These are phyloP conservation scores for Hemisphaericaspora xylofermentans DNA, from an alignment of 1,139 yeast genomes.

Conservation along the genomic window DNA sequence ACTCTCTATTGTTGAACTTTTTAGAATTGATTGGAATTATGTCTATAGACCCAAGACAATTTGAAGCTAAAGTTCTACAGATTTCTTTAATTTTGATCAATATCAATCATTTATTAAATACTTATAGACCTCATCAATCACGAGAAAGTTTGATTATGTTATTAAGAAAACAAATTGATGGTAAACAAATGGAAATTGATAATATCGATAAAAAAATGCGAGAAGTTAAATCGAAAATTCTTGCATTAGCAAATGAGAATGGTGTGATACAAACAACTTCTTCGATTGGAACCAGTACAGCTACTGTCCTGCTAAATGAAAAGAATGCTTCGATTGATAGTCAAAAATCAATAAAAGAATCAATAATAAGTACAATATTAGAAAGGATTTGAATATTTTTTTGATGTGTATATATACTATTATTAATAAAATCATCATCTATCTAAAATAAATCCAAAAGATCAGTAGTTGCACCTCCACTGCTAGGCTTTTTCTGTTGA, in stretches of 20 bases:
- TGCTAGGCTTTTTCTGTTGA: slow-evolving; percentile 1
- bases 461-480: slow-evolving; percentile 38
- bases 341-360: slow-evolving; percentile 11
- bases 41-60: slow-evolving; percentile 64
- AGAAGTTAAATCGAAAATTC: slow-evolving; percentile 44
- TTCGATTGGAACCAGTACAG: neutral
- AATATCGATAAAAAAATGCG: slow-evolving; percentile 46
- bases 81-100: slow-evolving; percentile 74
- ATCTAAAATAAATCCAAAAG: slow-evolving; percentile 55
- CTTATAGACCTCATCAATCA: slow-evolving; percentile 87
- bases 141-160: slow-evolving; percentile 75
- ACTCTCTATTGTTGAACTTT: slow-evolving; percentile 68
- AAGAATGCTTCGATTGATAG: slow-evolving; percentile 10
- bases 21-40: slow-evolving; percentile 75
- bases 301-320: neutral
- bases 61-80: slow-evolving; percentile 66
- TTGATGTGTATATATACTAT: neutral
- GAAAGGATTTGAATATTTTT: neutral
- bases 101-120: slow-evolving; percentile 79
- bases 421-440: neutral
- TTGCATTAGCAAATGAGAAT: slow-evolving; percentile 29
- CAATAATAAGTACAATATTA: slow-evolving; percentile 18
- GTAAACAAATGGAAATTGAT: slow-evolving; percentile 52
- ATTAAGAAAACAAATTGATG: slow-evolving; percentile 61
- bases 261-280: slow-evolving; percentile 11